Evolutionary conservation across 2,329 filamentous ascomycete species (phyloP).

Genomic region (Aspergillus ochraceus): DNA sequence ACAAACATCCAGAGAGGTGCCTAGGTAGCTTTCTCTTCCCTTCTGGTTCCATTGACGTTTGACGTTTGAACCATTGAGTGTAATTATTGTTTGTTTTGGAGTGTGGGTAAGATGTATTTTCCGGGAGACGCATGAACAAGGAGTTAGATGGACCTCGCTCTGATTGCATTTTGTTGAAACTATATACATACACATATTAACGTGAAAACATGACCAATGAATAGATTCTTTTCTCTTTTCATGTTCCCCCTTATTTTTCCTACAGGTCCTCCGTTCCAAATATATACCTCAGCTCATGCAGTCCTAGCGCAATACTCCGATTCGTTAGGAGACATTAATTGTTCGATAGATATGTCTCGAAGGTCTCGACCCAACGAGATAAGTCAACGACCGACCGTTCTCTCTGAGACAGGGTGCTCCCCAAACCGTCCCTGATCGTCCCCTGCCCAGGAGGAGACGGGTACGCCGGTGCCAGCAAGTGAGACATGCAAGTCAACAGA

Average conservation of each 20-base stretch:
- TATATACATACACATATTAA: constrained; percentile 8
- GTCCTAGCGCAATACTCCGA: too few species aligned
- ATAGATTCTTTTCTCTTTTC: background rate
- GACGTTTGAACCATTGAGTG: background rate
- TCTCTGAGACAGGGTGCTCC: too few species aligned
- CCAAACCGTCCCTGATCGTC: background rate
- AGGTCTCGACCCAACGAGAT: too few species aligned
- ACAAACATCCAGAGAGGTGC: constrained; percentile 62
- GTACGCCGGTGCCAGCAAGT: background rate
- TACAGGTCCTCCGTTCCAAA: background rate
- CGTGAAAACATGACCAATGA: background rate
- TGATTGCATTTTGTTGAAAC: constrained; percentile 1
- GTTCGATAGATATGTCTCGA: too few species aligned
- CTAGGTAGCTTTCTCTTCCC: constrained; percentile 32
- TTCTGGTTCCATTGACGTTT: background rate
- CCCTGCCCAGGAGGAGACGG: background rate
- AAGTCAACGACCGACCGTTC: too few species aligned
- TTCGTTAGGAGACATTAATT: too few species aligned
- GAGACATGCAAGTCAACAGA: background rate
- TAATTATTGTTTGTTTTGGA: background rate
- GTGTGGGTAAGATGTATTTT: constrained; percentile 2
- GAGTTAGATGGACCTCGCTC: constrained; percentile 4
- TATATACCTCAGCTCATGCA: background rate
- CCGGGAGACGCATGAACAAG: constrained; percentile 8
- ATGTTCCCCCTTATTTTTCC: background rate